These are phyloP conservation scores for Earliella scabrosa DNA, from an alignment of 1,284 basidiomycete species.

Conservation along the genomic window DNA sequence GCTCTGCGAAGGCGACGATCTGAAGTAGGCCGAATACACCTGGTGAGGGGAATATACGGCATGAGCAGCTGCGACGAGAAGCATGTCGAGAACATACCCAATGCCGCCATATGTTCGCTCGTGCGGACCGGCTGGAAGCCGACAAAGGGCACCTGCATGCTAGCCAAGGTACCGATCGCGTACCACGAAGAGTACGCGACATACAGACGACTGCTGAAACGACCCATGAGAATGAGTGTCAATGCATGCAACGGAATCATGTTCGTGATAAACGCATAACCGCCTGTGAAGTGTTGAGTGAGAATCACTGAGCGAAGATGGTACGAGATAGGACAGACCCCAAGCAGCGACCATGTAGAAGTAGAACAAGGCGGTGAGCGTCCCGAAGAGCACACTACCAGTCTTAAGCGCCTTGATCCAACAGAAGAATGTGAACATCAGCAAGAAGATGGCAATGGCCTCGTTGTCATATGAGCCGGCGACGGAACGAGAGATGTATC, in stretches of 20 bases:
- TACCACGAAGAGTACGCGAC: slow-evolving; percentile 98
- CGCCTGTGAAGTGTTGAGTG: slow-evolving; percentile 53
- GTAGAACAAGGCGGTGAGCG: slow-evolving; percentile 93
- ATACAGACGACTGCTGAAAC: slow-evolving; percentile 92
- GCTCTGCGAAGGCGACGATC: slow-evolving; percentile 92
- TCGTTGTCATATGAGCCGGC: slow-evolving; percentile 99
- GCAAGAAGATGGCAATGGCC: slow-evolving; percentile 99
- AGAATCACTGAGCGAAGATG: not conserved
- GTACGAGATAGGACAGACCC: slow-evolving; percentile 60
- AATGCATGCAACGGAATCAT: slow-evolving; percentile 98
- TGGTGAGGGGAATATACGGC: slow-evolving; percentile 31
- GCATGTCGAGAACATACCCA: slow-evolving; percentile 56
- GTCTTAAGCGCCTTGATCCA: slow-evolving; percentile 98
- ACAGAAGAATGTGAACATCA: slow-evolving; percentile 98
- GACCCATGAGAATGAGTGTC: slow-evolving; percentile 95
- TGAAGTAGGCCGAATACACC: slow-evolving; percentile 97
- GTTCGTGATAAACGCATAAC: slow-evolving; percentile 99
- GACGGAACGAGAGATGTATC: slow-evolving; percentile 98
- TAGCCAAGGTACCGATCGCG: slow-evolving; percentile 93
- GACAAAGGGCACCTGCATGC: slow-evolving; percentile 99
- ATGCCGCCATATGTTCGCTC: slow-evolving; percentile 98
- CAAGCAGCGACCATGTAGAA: slow-evolving; percentile 99
- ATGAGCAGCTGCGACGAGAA: slow-evolving; percentile 11
- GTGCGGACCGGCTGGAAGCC: slow-evolving; percentile 99
- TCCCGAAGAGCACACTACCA: slow-evolving; percentile 92